A percentile compares a stretch with the other conserved stretches of the same genome.
Evolutionary conservation across 2,329 filamentous ascomycete genomes (phyloP).

Genomic region (Biscogniauxia marginata): DNA sequence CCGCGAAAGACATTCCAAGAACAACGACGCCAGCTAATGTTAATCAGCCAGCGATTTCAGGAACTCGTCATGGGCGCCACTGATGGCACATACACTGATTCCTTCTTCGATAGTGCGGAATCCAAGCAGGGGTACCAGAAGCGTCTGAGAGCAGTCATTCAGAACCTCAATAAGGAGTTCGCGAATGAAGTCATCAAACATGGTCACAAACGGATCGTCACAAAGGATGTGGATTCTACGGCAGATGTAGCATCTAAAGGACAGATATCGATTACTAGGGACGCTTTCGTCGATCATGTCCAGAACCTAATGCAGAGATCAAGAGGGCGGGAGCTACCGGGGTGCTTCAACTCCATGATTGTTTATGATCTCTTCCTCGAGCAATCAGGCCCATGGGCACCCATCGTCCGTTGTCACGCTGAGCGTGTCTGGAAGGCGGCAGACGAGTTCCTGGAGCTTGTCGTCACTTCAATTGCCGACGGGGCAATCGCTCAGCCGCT

Average conservation of each 20-base stretch:
- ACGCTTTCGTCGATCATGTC: constrained; percentile 41
- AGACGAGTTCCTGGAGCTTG: constrained; percentile 44
- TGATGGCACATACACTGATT: constrained; percentile 50
- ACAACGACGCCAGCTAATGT: constrained; percentile 47
- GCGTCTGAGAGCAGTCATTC: constrained; percentile 54
- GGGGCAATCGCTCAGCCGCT: constrained; percentile 38
- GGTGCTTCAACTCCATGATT: constrained; percentile 59
- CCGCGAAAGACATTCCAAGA: constrained; percentile 44
- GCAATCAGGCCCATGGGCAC: constrained; percentile 55
- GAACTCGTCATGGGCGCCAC: constrained; percentile 44
- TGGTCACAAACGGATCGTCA: constrained; percentile 40
- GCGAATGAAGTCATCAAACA: constrained; percentile 38
- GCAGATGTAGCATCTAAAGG: background rate
- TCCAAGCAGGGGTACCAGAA: constrained; percentile 35
- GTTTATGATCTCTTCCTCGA: constrained; percentile 59
- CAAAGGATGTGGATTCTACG: constrained; percentile 6
- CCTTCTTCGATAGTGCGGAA: constrained; percentile 46
- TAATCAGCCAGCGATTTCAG: constrained; percentile 45
- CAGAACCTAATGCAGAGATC: constrained; percentile 38
- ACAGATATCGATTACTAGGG: constrained; percentile 26
- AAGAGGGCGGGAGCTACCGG: constrained; percentile 57
- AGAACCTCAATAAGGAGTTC: constrained; percentile 49
- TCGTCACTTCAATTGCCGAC: constrained; percentile 43
- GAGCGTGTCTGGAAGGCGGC: constrained; percentile 47
- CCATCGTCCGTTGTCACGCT: constrained; percentile 47